Conservation (phyloP, 2,329 filamentous ascomycete genomes). For the Claviceps quebecensis region DNA sequence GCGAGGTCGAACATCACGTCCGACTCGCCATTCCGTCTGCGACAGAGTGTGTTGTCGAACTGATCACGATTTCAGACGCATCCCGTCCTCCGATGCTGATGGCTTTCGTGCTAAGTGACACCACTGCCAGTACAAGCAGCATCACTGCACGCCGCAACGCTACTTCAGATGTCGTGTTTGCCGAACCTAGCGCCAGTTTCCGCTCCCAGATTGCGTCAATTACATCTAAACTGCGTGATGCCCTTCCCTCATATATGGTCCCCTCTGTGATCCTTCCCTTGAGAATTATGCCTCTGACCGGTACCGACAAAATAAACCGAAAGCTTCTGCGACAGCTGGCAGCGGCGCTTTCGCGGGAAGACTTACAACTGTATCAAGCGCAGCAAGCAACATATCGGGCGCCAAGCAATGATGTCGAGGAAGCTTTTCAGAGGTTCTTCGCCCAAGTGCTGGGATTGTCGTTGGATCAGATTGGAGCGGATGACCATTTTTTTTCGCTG, state of each 20-base stretch:
- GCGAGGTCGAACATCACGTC: slow-evolving; percentile 2
- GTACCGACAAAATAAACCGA: not conserved
- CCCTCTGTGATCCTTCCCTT: not conserved
- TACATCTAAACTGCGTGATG: not conserved
- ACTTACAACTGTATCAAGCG: not conserved
- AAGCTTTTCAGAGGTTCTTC: not conserved
- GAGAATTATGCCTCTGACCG: not conserved
- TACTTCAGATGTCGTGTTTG: not conserved
- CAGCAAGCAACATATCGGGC: not conserved
- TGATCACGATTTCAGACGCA: not conserved
- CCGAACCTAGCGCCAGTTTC: not conserved
- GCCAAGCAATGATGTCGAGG: not conserved
- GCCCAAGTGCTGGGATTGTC: not conserved
- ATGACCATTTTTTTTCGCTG: not conserved
- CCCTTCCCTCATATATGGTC: slow-evolving; percentile 3
- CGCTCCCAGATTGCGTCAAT: not conserved
- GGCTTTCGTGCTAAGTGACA: not conserved
- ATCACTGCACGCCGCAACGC: not conserved
- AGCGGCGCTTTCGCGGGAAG: not conserved
- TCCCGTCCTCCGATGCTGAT: not conserved
- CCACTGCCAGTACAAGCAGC: not conserved
- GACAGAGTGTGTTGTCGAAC: not conserved
- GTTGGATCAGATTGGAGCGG: not conserved
- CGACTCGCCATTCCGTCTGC: not conserved
- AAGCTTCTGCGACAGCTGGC: not conserved